A percentile compares a stretch with the other conserved stretches of the same genome.
Evolutionary conservation across 352 stramenopile species (phyloP).

Genomic region (Phytopythium cucurbitacearum): DNA sequence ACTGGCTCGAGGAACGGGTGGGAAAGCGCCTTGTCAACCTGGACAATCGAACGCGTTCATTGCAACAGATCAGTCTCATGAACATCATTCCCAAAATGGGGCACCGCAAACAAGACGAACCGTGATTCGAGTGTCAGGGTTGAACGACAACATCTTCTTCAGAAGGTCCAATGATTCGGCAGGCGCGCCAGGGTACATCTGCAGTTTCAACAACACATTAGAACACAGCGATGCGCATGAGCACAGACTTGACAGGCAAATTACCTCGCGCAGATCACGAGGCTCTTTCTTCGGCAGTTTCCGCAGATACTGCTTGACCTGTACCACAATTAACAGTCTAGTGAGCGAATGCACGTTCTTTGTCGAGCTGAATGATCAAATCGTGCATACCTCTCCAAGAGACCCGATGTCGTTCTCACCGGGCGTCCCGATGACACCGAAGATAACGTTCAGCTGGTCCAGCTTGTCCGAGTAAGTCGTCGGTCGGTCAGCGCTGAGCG

Average conservation of each 20-base stretch:
- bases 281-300: slow-evolving; percentile 84
- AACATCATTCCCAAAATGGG: background rate
- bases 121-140: slow-evolving; percentile 79
- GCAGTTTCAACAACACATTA: slow-evolving; percentile 1
- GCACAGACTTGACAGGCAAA: background rate
- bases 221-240: background rate
- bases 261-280: slow-evolving; percentile 64
- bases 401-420: slow-evolving; percentile 85
- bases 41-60: background rate
- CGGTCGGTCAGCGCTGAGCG: slow-evolving; percentile 74
- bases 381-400: slow-evolving; percentile 38
- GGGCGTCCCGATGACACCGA: slow-evolving; percentile 94
- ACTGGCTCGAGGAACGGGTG: slow-evolving; percentile 84
- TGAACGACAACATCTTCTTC: slow-evolving; percentile 83
- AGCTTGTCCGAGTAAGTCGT: slow-evolving; percentile 86
- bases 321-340: background rate
- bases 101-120: slow-evolving; percentile 21
- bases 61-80: background rate
- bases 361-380: background rate
- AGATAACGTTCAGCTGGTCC: slow-evolving; percentile 95
- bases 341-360: background rate
- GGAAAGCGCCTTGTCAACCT: slow-evolving; percentile 80
- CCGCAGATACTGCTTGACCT: slow-evolving; percentile 82
- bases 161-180: slow-evolving; percentile 81
- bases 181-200: slow-evolving; percentile 81